Base-by-base conservation (phyloP, 1,284 basidiomycete genomes). In the Polyporus tsugae region DNA sequence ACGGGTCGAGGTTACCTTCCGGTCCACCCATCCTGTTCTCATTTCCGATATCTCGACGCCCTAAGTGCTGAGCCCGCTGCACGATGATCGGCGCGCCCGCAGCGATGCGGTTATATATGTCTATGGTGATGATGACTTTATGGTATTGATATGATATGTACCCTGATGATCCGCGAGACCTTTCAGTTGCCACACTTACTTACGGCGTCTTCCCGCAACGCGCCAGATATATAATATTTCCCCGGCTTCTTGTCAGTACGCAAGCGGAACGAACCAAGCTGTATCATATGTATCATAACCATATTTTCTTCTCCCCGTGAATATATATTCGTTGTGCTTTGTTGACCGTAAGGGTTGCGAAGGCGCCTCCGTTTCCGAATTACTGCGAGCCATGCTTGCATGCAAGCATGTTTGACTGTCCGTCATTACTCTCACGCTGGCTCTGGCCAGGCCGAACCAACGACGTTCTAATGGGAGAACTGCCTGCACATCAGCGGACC, bases 211-310 rank as follows among this genome's bases (percentile, higher is more conserved):
- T 39, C 36, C 55, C 68, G 57, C 39, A 33, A 61, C 41, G 58
- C 38, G 35, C 58, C 52, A 52, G 55, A 60, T 57, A 53, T 36
- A 42, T 72, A 70, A 70, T 72, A 53, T 60, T 60, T 41, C 46
- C n/a, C 19, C 7, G 60, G 44, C 44, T 62, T 66, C 57, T 62
- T 58, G 41, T 60, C 9, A 60, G 58, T 42, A 36, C 44, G 67
- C 65, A 59, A 63, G 42, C 60, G 49, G 61, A 66, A 64, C 35
- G 58, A 64, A 63, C 33, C 17, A 65, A 65, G 53, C 33, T 72
- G 71, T 72, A 70, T 60, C 63, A 72, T 70, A 72, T 72, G 71
- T 70, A 72, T 69, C 71, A 62, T 70, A 70, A 60, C n/a, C 46
- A 9, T 70, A 67, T 33, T 36, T 33, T n/a, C n/a, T 55, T 41